Evolutionary conservation across 192 early-diverging fungal species (phyloP), one percentile per base, ranked within the genome.

Genomic region (Radiomyces spectabilis): DNA sequence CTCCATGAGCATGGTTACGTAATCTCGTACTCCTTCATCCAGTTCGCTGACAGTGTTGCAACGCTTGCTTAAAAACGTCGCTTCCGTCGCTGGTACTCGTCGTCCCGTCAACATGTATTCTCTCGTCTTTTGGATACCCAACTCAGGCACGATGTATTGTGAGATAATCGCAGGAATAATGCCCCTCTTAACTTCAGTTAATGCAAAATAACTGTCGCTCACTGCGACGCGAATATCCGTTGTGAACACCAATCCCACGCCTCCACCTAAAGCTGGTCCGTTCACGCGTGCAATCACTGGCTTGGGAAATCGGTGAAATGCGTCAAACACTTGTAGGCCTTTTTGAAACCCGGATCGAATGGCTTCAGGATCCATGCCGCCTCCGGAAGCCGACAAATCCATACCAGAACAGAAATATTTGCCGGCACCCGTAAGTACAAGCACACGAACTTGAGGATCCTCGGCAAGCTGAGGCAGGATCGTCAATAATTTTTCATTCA

Each of bases 321-420:
- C 63, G 5, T 71, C 55, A 56, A 72, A 84, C 45, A 82, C 55
- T 19, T 51, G 35, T 2, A 47, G 30, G 35, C 65, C 66, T 48
- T 67, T 34, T 40, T 68, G 32, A 30, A 61, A 57, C 8, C 61
- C 52, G 8, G 67, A 55, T 5, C 51, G 44, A 27, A 53, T 32
- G 25, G 44, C 43, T 34, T 34, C 27, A 34, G 43, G 29, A n/a
- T 43, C 27, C 29, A 25, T 24, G 29, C 45, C 33, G 3, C 40
- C 50, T 9, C 44, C 35, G 21, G 60, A 33, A 29, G 29, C 42
- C 29, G 66, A 65, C 35, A 84, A 68, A 55, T 82, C 78, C 76
- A 84, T 80, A 21, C 82, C 82, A 7, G 80, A 78, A 44, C 80
- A 81, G 65, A 84, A 84, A 45, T 72, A 84, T 29, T 79, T 81